Conservation (phyloP, 2,329 filamentous ascomycete genomes). For the Aspergillus ochraceoroseus region DNA sequence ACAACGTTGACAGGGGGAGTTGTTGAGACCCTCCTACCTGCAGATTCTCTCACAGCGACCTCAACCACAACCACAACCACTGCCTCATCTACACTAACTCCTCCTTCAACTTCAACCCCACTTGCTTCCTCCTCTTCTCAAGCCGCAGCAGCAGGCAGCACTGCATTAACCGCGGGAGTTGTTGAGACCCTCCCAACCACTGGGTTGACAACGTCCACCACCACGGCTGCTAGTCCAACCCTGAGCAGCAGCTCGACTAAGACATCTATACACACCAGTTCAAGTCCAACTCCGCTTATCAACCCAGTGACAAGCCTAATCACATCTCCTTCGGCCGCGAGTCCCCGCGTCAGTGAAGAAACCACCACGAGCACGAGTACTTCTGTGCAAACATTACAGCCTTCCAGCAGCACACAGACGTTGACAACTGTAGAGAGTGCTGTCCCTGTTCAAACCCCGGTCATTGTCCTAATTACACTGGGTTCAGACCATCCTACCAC, state of each 20-base stretch:
- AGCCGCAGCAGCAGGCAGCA: no score
- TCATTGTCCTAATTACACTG: slow-evolving; percentile 9
- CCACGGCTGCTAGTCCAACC: neutral
- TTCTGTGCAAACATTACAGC: no score
- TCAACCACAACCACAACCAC: neutral
- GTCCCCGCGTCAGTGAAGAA: no score
- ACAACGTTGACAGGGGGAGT: neutral
- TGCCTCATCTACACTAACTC: no score
- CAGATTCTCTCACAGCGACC: neutral
- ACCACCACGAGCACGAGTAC: no score
- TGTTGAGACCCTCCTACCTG: slow-evolving; percentile 1
- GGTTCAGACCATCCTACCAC: slow-evolving; percentile 5
- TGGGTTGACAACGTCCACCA: neutral
- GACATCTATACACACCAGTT: no score
- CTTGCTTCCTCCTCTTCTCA: no score
- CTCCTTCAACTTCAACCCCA: neutral
- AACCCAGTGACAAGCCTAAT: no score
- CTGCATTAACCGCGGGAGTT: no score
- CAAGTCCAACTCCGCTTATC: no score
- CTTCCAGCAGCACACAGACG: neutral
- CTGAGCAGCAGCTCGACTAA: no score
- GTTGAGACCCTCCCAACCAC: slow-evolving; percentile 2
- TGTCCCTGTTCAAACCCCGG: slow-evolving; percentile 1
- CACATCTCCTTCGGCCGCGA: no score
- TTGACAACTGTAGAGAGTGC: neutral